Percentiles rank a stretch among this genome's conserved stretches.
Conservation (phyloP, 805 yeast genomes). For the Candida koratica region DNA sequence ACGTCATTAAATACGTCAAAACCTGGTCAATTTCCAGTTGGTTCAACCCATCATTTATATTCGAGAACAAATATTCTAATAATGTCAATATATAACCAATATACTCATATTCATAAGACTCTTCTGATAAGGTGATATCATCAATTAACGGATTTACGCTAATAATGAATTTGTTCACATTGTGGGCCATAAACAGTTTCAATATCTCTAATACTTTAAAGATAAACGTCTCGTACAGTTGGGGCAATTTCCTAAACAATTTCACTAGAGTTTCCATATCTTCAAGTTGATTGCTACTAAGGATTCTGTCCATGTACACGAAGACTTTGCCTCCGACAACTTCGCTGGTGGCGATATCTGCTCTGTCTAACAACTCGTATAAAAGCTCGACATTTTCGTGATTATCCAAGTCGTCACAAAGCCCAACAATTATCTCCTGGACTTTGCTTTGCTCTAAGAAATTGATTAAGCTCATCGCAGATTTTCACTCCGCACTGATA, state of each 20-base stretch:
- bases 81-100: slow-evolving; percentile 27
- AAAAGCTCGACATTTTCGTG: slow-evolving; percentile 20
- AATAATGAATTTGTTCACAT: slow-evolving; percentile 17
- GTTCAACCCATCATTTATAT: slow-evolving; percentile 10
- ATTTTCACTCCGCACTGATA: too few relatives aligned
- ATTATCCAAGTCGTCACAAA: slow-evolving; percentile 17
- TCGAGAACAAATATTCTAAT: slow-evolving; percentile 34
- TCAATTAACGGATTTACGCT: slow-evolving; percentile 13
- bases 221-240: slow-evolving; percentile 15
- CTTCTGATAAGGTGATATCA: neutral
- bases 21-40: slow-evolving; percentile 5
- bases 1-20: slow-evolving; percentile 24
- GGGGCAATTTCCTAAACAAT: slow-evolving; percentile 17
- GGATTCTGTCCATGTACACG: slow-evolving; percentile 9
- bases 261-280: slow-evolving; percentile 13
- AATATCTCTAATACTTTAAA: slow-evolving; percentile 5
- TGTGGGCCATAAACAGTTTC: slow-evolving; percentile 9
- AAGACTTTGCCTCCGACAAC: slow-evolving; percentile 2
- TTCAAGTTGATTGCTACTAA: slow-evolving; percentile 1
- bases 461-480: slow-evolving; percentile 18
- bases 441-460: slow-evolving; percentile 20
- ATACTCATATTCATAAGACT: slow-evolving; percentile 12
- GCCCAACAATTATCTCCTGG: slow-evolving; percentile 19
- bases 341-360: slow-evolving; percentile 13
- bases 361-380: slow-evolving; percentile 24